These are phyloP conservation scores for Fusarium denticulatum DNA, from an alignment of 2,329 filamentous ascomycete species.

Conservation along the genomic window DNA sequence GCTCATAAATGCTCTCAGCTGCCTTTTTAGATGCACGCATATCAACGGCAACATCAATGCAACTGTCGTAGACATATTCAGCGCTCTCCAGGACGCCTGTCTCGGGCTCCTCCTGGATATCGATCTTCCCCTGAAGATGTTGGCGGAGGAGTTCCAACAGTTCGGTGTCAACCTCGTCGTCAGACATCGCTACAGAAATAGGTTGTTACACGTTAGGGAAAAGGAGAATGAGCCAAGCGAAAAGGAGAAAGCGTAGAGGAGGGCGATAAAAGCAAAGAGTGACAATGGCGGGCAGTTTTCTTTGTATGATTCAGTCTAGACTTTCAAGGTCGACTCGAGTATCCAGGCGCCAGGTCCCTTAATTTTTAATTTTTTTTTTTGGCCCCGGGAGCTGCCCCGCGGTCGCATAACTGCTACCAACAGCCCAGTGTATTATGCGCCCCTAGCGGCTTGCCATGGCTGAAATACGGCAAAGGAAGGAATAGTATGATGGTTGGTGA, in stretches of 20 bases:
- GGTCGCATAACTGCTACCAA: conserved; percentile 4
- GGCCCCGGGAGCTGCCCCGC: conserved; percentile 4
- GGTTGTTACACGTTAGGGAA: background rate
- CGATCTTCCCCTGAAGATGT: conserved; percentile 72
- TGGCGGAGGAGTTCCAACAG: conserved; percentile 86
- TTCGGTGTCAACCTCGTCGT: conserved; percentile 90
- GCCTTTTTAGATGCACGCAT: conserved; percentile 85
- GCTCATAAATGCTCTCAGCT: conserved; percentile 78
- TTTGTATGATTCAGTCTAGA: conserved; percentile 34
- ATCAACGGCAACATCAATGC: conserved; percentile 90
- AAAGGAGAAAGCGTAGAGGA: background rate
- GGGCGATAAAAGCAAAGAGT: conserved; percentile 3
- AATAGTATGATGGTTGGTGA: background rate
- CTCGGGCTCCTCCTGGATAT: conserved; percentile 69
- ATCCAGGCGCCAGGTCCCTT: conserved; percentile 19
- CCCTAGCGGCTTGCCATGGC: background rate
- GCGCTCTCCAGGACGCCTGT: conserved; percentile 85
- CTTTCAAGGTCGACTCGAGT: conserved; percentile 10
- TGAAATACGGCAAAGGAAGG: conserved; percentile 7
- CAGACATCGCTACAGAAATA: conserved; percentile 70
- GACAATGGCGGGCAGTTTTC: conserved; percentile 11
- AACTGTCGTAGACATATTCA: conserved; percentile 89
- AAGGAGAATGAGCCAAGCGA: background rate
- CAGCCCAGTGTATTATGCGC: background rate
- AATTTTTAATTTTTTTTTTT: conserved; percentile 13